These are phyloP conservation scores for Rostrohypoxylon terebratum DNA, from an alignment of 495 filamentous ascomycete species.

Conservation along the genomic window DNA sequence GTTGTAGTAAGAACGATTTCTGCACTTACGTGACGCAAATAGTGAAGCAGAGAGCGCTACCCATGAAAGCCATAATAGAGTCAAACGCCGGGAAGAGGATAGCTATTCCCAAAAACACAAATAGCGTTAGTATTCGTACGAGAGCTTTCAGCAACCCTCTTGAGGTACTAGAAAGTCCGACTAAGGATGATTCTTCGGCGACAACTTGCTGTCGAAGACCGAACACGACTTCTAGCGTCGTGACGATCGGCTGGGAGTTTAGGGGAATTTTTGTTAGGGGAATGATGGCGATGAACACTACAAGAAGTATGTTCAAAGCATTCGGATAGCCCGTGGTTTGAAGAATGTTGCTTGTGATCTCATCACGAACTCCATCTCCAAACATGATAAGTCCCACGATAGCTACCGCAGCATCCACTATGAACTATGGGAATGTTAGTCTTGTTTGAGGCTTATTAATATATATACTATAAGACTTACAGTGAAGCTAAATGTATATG, in stretches of 20 bases:
- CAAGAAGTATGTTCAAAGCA: conserved; percentile 79
- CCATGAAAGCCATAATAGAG: conserved; percentile 93
- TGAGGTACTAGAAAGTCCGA: conserved; percentile 67
- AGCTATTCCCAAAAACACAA: conserved; percentile 62
- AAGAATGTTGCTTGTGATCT: conserved; percentile 91
- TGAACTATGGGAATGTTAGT: conserved; percentile 62
- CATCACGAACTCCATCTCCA: conserved; percentile 83
- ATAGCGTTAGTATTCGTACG: conserved; percentile 67
- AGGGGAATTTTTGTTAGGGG: conserved; percentile 94
- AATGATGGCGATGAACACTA: conserved; percentile 88
- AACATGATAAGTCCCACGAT: conserved; percentile 93
- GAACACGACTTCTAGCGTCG: conserved; percentile 81
- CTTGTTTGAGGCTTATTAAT: conserved; percentile 28
- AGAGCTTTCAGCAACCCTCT: conserved; percentile 68
- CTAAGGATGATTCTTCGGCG: conserved; percentile 56
- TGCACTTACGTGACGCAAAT: conserved; percentile 83
- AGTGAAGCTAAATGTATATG: conserved; percentile 89
- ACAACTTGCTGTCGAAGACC: conserved; percentile 73
- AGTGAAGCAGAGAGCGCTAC: conserved; percentile 89
- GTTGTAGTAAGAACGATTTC: conserved; percentile 3
- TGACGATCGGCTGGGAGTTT: conserved; percentile 88
- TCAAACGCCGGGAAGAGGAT: conserved; percentile 92
- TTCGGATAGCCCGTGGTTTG: conserved; percentile 77
- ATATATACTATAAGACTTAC: conserved; percentile 61
- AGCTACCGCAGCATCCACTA: conserved; percentile 83